Evolutionary conservation across 768 basidiomycete genomes (phyloP), one percentile per base, ranked within the genome.

Genomic region (Lanmaoa rubissima): DNA sequence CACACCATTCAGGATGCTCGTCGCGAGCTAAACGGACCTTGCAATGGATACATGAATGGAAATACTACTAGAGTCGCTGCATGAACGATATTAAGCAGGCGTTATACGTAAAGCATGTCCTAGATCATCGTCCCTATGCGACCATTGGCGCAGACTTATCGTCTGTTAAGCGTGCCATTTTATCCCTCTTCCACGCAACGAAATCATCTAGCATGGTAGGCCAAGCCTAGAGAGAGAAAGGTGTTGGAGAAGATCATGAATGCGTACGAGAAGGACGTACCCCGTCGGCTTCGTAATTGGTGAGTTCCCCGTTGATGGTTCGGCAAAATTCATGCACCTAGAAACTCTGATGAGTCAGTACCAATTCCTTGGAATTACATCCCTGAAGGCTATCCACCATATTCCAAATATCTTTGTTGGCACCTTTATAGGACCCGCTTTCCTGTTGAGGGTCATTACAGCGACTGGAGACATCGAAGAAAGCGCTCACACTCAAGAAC

Each of bases 361-460:
- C 13, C 24, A 24, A 24, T 24, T 19, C 40, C 17, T 28, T 35
- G 10, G 12, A 32, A 31, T 9, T 4, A 21, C 13, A 24, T 43
- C 12, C 26, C 32, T 12, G 17, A 38, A 54, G 26, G 26, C 35
- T 34, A 74, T 78, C 14, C 57, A 88, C 90, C 91, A 93, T 93
- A 54, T 72, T 81, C 92, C 92, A 94, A 10, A 92, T 73, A 72
- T 94, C 92, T 65, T 90, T 90, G 70, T 91, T 93, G 14, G 85
- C 83, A 0, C 86, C 88, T 65, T 86, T 92, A 73, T 90, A 91
- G 4, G 75, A 78, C 8, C 79, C 81, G 57, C 71, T 76, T 49
- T 82, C 74, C 74, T 78, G 54, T 51, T 38, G 12, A 38, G 14
- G 10, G 26, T 48, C 9, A 41, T 46, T 12, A 45, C 21, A 32